phyloP scores from a whole-genome alignment of 1,284 basidiomycete genomes.

The Earliella scabrosa region DNA sequence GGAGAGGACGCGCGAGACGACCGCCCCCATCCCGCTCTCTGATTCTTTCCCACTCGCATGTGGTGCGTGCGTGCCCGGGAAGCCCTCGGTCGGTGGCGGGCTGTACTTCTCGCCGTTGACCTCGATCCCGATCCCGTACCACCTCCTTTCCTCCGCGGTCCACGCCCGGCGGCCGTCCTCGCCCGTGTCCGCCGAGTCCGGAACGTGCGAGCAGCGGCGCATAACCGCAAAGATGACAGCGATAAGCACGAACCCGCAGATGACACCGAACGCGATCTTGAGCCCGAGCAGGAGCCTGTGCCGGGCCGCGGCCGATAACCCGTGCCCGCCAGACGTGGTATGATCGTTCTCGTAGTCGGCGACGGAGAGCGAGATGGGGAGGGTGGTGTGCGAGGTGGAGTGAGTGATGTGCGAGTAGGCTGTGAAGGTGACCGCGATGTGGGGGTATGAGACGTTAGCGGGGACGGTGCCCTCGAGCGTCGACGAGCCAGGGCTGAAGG shows the following conservation, averaged over 20 bases:
- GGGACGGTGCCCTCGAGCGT: constrained; percentile 62
- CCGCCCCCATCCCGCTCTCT: constrained; percentile 48
- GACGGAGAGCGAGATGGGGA: constrained; percentile 56
- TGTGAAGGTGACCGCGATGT: constrained; percentile 60
- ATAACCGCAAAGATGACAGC: constrained; percentile 57
- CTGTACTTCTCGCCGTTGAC: constrained; percentile 28
- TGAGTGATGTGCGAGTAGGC: constrained; percentile 68
- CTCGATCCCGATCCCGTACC: constrained; percentile 62
- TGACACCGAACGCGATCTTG: constrained; percentile 61
- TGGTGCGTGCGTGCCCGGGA: constrained; percentile 32
- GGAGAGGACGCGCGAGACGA: constrained; percentile 48
- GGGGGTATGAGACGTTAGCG: constrained; percentile 37
- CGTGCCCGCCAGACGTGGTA: constrained; percentile 28
- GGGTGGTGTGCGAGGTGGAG: constrained; percentile 68
- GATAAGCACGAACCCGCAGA: constrained; percentile 63
- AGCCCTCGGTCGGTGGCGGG: constrained; percentile 10
- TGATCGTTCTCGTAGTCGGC: constrained; percentile 38
- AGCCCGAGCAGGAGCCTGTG: constrained; percentile 59
- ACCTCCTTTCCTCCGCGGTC: constrained; percentile 66
- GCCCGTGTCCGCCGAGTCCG: constrained; percentile 60
- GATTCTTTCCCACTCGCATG: no score
- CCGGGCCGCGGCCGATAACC: constrained; percentile 46
- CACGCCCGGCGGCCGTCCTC: constrained; percentile 58
- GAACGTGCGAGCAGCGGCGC: constrained; percentile 56
- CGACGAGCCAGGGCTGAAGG: constrained; percentile 50